Evolutionary conservation across 306 rosid species (phyloP).

Genomic region (Corylus heterophylla): DNA sequence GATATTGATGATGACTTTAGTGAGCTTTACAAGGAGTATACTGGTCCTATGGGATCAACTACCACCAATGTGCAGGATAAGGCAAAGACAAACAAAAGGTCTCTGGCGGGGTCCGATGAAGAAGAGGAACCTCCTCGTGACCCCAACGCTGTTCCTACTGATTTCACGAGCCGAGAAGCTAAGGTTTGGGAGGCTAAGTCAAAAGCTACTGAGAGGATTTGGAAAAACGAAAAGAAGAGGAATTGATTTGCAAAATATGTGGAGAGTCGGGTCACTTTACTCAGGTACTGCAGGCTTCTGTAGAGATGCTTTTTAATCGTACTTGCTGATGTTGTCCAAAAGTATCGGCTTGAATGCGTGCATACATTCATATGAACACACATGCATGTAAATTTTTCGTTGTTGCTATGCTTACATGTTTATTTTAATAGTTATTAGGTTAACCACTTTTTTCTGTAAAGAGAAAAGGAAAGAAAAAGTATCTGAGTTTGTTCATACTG

Average conservation of each 20-base stretch:
- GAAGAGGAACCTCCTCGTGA: constrained; percentile 76
- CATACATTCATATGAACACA: background rate
- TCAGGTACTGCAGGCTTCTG: constrained; percentile 55
- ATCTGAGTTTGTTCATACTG: background rate
- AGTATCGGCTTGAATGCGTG: background rate
- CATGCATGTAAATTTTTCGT: background rate
- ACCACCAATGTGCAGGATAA: constrained; percentile 51
- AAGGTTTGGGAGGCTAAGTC: constrained; percentile 99
- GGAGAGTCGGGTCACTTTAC: constrained; percentile 98
- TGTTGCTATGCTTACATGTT: background rate
- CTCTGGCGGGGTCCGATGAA: constrained; percentile 76
- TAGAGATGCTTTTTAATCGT: constrained; percentile 7
- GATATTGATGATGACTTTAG: constrained; percentile 86
- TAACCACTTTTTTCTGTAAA: background rate
- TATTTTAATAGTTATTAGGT: background rate
- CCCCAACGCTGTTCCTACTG: constrained; percentile 97
- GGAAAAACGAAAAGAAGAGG: constrained; percentile 99
- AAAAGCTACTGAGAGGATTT: constrained; percentile 95
- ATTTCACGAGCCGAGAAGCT: constrained; percentile 97
- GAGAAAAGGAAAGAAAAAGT: background rate
- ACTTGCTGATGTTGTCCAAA: background rate
- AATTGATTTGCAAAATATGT: constrained; percentile 93
- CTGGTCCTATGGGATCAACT: constrained; percentile 72
- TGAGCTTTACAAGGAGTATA: constrained; percentile 94
- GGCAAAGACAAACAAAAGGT: constrained; percentile 66